Conservation (phyloP, 164 flowering plant species). For the Sedum album region DNA sequence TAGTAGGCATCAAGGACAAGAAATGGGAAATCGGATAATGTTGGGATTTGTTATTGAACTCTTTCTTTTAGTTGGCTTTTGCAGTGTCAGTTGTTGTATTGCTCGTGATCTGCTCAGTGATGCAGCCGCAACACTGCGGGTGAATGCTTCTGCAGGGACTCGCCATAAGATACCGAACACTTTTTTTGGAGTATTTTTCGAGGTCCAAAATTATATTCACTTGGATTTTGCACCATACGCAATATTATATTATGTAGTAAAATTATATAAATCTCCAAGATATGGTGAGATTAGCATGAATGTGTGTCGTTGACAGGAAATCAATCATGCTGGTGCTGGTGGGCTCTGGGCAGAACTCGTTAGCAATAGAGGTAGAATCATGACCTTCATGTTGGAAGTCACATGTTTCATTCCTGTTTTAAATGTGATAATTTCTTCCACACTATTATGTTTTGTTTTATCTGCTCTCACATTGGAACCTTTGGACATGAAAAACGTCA, state of each 20-base stretch:
- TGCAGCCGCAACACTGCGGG: background rate
- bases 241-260: background rate
- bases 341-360: conserved; percentile 10
- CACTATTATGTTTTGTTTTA: background rate
- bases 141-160: background rate
- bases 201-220: background rate
- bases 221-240: background rate
- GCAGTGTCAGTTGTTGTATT: background rate
- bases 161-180: background rate
- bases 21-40: background rate
- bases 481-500: background rate
- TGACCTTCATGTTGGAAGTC: background rate
- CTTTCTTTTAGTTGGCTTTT: background rate
- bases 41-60: background rate
- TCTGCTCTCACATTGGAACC: background rate
- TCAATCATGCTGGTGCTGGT: conserved; percentile 6
- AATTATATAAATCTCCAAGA: background rate
- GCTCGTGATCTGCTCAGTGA: background rate
- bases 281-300: background rate
- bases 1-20: background rate
- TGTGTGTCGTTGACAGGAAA: background rate
- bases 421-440: background rate
- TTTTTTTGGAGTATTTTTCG: background rate
- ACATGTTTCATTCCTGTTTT: too few species aligned
- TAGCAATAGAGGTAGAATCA: background rate